Conservation (phyloP, 495 filamentous ascomycete genomes). For the Penicillium samsonianum region DNA sequence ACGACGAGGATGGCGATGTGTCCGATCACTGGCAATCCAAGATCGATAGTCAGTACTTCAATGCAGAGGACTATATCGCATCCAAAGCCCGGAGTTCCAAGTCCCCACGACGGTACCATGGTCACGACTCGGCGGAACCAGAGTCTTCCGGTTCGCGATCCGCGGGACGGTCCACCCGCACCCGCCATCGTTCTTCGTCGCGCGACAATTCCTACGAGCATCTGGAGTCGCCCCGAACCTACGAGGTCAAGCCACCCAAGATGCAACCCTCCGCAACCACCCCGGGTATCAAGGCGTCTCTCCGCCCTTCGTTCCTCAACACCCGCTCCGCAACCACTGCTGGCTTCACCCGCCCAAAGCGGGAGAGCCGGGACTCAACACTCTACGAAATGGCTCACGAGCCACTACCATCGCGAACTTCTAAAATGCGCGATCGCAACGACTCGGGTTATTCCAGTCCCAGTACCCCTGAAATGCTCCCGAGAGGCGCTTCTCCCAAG, state of each 20-base stretch:
- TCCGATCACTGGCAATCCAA: conserved; percentile 32
- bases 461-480: conserved; percentile 40
- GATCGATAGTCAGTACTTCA: conserved; percentile 26
- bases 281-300: conserved; percentile 25
- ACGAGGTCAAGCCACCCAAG: conserved; percentile 31
- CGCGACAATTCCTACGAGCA: conserved; percentile 40
- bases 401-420: conserved; percentile 31
- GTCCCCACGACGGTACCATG: conserved; percentile 34
- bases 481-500: conserved; percentile 33
- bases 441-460: conserved; percentile 53
- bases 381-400: conserved; percentile 30
- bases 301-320: conserved; percentile 31
- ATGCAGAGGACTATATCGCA: conserved; percentile 45
- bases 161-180: conserved; percentile 35
- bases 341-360: conserved; percentile 31
- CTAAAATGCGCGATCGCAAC: conserved; percentile 40
- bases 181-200: conserved; percentile 31
- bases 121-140: conserved; percentile 41
- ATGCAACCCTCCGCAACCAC: conserved; percentile 38
- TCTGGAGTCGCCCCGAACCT: conserved; percentile 29
- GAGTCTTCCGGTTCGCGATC: conserved; percentile 31
- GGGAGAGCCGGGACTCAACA: conserved; percentile 14
- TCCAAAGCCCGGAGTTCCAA: conserved; percentile 37
- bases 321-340: conserved; percentile 37
- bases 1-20: conserved; percentile 32